Conservation (phyloP, 805 yeast genomes). For the Kuraishia ogatae region DNA sequence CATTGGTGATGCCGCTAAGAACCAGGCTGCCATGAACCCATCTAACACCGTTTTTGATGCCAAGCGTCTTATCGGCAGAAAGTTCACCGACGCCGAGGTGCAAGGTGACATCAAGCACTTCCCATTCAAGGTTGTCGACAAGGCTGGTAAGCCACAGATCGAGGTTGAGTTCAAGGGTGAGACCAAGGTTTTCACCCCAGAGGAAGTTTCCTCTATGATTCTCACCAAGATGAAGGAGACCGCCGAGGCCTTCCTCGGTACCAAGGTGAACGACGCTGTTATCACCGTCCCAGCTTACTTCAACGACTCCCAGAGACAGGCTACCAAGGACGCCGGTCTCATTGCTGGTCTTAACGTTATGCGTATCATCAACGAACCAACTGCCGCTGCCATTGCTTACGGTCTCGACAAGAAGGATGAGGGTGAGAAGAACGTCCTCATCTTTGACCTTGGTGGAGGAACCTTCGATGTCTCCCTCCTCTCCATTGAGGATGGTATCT, state of each 20-base stretch:
- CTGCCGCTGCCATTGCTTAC: conserved; percentile 80
- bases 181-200: conserved; percentile 84
- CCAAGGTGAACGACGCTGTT: conserved; percentile 58
- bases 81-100: conserved; percentile 72
- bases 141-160: conserved; percentile 80
- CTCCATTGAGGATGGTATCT: conserved; percentile 73
- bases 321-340: conserved; percentile 73
- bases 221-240: conserved; percentile 56
- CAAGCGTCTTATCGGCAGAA: conserved; percentile 92
- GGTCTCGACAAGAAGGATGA: conserved; percentile 50
- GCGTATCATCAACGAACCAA: conserved; percentile 76
- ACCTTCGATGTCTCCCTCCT: conserved; percentile 75
- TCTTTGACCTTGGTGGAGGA: conserved; percentile 79
- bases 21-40: conserved; percentile 94
- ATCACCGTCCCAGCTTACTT: conserved; percentile 83
- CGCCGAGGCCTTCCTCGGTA: conserved; percentile 51
- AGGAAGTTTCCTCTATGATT: conserved; percentile 89
- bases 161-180: conserved; percentile 94
- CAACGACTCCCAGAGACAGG: conserved; percentile 76
- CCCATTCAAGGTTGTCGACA: conserved; percentile 82
- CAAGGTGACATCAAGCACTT: conserved; percentile 82
- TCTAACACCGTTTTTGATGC: conserved; percentile 85
- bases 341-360: conserved; percentile 69
- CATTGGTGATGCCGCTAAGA: conserved; percentile 96
- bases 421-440: conserved; percentile 44